Conservation (phyloP, 495 filamentous ascomycete genomes). For the Xylaria curta region DNA sequence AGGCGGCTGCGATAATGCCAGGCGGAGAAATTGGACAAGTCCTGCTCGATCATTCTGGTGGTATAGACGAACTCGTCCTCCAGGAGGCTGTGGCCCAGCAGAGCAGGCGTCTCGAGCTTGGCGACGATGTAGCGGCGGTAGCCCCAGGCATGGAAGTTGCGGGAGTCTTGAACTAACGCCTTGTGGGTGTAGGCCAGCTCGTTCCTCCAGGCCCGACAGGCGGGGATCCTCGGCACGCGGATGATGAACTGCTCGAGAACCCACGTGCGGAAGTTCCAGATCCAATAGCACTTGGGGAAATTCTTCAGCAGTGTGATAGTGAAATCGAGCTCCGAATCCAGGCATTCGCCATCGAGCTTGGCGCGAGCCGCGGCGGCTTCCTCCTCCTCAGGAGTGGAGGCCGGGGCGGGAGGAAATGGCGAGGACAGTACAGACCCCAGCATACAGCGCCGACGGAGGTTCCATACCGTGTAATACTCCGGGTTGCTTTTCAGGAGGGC, state of each 20-base stretch:
- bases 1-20: slow-evolving; percentile 91
- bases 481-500: slow-evolving; percentile 86
- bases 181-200: slow-evolving; percentile 82
- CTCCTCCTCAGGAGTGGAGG: slow-evolving; percentile 51
- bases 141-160: slow-evolving; percentile 98
- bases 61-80: slow-evolving; percentile 90
- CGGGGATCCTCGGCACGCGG: slow-evolving; percentile 59
- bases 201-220: slow-evolving; percentile 75
- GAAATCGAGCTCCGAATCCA: slow-evolving; percentile 74
- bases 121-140: slow-evolving; percentile 80
- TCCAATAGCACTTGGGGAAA: slow-evolving; percentile 98
- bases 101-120: slow-evolving; percentile 65
- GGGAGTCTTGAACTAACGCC: slow-evolving; percentile 83
- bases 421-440: slow-evolving; percentile 34
- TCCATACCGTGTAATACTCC: slow-evolving; percentile 99
- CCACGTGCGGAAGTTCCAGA: slow-evolving; percentile 98
- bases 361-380: not conserved
- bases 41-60: slow-evolving; percentile 78
- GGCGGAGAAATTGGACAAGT: slow-evolving; percentile 94
- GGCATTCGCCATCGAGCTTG: slow-evolving; percentile 41
- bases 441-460: slow-evolving; percentile 79
- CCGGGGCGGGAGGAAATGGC: slow-evolving; percentile 53
- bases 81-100: slow-evolving; percentile 64
- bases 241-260: slow-evolving; percentile 72
- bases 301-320: slow-evolving; percentile 81